Evolutionary conservation across 2,329 filamentous ascomycete species (phyloP).

Genomic region (Botrytis fragariae): DNA sequence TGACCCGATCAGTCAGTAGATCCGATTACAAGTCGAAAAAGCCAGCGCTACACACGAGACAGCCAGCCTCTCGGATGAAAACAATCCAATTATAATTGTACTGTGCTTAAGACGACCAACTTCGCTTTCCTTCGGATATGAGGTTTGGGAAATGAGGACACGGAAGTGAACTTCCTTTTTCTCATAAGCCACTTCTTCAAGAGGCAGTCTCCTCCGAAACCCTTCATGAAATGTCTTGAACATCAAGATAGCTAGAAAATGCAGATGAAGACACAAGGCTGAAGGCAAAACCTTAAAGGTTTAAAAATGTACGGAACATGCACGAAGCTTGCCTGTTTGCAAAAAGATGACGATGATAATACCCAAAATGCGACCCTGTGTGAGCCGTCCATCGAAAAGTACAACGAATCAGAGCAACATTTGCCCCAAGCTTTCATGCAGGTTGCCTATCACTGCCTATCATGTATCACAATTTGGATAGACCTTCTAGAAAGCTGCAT

Average conservation of each 20-base stretch:
- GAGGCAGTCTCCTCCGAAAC: background rate
- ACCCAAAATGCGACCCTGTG: background rate
- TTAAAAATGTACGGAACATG: background rate
- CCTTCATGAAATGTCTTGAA: background rate
- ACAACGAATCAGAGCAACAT: background rate
- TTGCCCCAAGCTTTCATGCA: conserved; percentile 13
- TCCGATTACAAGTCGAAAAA: background rate
- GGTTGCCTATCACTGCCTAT: background rate
- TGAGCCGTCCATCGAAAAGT: background rate
- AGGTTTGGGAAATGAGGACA: background rate
- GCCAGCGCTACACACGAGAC: conserved; percentile 3
- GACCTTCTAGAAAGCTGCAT: conserved; percentile 7
- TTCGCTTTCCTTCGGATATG: background rate
- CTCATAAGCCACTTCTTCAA: background rate
- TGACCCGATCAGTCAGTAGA: background rate
- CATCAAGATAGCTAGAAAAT: background rate
- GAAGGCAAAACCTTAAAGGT: conserved; percentile 3
- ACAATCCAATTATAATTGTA: background rate
- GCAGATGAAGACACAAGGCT: background rate
- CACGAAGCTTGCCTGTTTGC: conserved; percentile 3
- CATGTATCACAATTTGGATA: background rate
- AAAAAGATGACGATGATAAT: conserved; percentile 5
- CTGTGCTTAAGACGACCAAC: background rate
- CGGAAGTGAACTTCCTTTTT: background rate
- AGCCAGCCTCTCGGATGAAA: background rate